Evolutionary conservation across 2,329 filamentous ascomycete species (phyloP).

Genomic region (Aspergillus hortae): DNA sequence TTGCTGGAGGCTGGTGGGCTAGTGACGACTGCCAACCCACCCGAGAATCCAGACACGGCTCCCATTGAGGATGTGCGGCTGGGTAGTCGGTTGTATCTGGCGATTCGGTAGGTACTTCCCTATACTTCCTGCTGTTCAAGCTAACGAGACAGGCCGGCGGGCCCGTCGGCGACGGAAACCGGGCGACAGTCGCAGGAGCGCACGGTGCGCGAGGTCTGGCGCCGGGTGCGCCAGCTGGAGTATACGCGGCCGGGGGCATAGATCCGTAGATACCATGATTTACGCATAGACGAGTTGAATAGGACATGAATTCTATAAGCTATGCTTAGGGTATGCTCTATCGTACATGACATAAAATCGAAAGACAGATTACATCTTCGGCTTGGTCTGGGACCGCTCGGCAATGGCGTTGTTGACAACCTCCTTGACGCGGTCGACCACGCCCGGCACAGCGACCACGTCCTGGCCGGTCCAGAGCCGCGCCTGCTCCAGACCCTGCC

Average conservation of each 20-base stretch:
- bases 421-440: conserved; percentile 56
- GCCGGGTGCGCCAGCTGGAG: conserved; percentile 61
- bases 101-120: conserved; percentile 53
- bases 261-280: conserved; percentile 1
- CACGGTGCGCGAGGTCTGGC: conserved; percentile 70
- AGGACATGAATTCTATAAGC: conserved; percentile 11
- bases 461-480: conserved; percentile 61
- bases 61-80: conserved; percentile 59
- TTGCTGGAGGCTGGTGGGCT: conserved; percentile 70
- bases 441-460: conserved; percentile 53
- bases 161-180: conserved; percentile 58
- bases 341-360: conserved; percentile 3
- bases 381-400: conserved; percentile 27
- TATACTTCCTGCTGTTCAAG: neutral
- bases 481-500: conserved; percentile 69
- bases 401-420: conserved; percentile 48
- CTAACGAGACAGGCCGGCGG: conserved; percentile 54
- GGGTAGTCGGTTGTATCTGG: conserved; percentile 67
- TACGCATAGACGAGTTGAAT: neutral
- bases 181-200: conserved; percentile 66
- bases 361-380: conserved; percentile 21
- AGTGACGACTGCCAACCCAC: conserved; percentile 71
- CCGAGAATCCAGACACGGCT: conserved; percentile 53
- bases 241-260: conserved; percentile 62
- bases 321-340: conserved; percentile 21